A percentile compares a stretch with the other conserved stretches of the same genome.
phyloP scores from a whole-genome alignment of 2,329 filamentous ascomycete genomes.

The Colletotrichum sp. region DNA sequence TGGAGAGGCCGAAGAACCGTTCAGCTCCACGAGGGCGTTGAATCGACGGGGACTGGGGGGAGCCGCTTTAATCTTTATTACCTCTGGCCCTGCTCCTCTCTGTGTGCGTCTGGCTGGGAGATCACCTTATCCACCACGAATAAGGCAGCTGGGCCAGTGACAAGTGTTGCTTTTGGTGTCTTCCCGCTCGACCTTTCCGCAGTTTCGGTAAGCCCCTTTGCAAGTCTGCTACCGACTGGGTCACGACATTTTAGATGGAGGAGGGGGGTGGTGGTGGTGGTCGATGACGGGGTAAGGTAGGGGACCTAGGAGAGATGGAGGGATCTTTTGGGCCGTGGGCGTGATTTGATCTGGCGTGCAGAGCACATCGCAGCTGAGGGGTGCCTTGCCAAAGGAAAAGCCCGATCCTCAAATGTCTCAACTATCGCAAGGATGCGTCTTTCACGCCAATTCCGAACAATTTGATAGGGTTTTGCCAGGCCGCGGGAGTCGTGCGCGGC shows the following conservation, averaged over 20 bases:
- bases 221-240: neutral
- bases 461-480: slow-evolving; percentile 1
- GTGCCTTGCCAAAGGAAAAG: neutral
- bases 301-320: neutral
- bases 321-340: neutral
- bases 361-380: neutral
- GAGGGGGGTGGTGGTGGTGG: neutral
- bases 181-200: neutral
- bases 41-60: neutral
- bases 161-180: neutral
- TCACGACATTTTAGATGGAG: neutral
- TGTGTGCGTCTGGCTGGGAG: neutral
- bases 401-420: neutral
- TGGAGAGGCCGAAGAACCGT: neutral
- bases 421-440: neutral
- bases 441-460: neutral
- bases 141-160: neutral
- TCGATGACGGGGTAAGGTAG: neutral
- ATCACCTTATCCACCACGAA: neutral
- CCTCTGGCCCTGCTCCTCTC: neutral
- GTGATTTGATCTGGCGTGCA: neutral
- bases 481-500: neutral
- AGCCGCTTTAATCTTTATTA: neutral
- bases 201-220: neutral
- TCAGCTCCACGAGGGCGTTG: neutral